Base-by-base conservation (phyloP, 2,329 filamentous ascomycete species). In the Hypoxylon sp. region DNA sequence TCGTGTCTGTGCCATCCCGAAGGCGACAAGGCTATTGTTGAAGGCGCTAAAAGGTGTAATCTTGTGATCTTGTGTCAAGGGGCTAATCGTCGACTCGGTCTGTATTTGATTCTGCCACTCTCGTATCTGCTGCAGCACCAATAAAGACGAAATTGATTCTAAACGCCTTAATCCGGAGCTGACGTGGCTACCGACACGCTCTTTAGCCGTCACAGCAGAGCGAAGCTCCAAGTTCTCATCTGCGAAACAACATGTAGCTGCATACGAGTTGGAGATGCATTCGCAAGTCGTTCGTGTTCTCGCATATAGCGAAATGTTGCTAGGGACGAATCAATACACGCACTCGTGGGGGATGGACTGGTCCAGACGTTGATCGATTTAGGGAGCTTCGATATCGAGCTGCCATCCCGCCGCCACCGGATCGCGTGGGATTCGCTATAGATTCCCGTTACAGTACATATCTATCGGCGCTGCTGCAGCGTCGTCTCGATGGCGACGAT, bases 381-480 rank as follows among this genome's bases (percentile, higher is more conserved):
- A 35, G n/a, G 9, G n/a, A 8, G 1, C 31, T 17, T 9, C 31
- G 31, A 35, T 17, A 17, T 35, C 31, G 18, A 35, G 18, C 31
- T 35, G 31, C 31, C 29, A 41, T 55, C 51, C 42, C 38, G 21
- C 54, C 48, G 26, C 24, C 40, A 48, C 46, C 41, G 49, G 40
- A 50, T 37, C 23, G 23, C 26, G n/a, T 33, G 41, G 20, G 26
- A 8, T n/a, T 24, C 31, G 21, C 21, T 15, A 37, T 11, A 49
- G 21, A 42, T 46, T 47, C 33, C 13, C 20, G 27, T 35, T 40
- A 49, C 23, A 57, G 17, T 15, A 29, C 45, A 50, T 40, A 27
- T 40, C 27, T 45, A 57, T 29, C 46, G 18, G 29, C 27, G 48
- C 50, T 33, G 33, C 40, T 41, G 48, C 23, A 46, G 33, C 35